Percentiles rank a stretch among this genome's conserved stretches.
These are phyloP conservation scores for Capronia coronata DNA, from an alignment of 2,329 filamentous ascomycete genomes.

Conservation along the genomic window DNA sequence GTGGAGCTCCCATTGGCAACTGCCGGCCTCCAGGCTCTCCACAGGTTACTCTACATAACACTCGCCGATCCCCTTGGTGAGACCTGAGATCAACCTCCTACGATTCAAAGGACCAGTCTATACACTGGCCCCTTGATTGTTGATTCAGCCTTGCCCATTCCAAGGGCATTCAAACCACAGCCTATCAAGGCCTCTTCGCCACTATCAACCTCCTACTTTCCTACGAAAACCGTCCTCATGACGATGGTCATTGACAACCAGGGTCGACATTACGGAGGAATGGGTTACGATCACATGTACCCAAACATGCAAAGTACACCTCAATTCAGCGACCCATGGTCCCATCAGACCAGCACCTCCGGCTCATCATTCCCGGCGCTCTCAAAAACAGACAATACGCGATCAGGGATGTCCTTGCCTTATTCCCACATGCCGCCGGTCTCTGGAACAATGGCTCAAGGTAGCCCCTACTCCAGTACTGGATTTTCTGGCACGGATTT, in stretches of 20 bases:
- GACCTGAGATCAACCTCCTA: slow-evolving; percentile 16
- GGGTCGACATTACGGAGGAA: slow-evolving; percentile 70
- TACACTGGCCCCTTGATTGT: slow-evolving; percentile 3
- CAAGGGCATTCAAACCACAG: too few relatives aligned
- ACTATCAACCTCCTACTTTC: neutral
- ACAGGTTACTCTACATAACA: slow-evolving; percentile 25
- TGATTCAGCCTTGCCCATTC: slow-evolving; percentile 2
- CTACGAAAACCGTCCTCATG: slow-evolving; percentile 48
- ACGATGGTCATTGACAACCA: slow-evolving; percentile 92
- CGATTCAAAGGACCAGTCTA: slow-evolving; percentile 13
- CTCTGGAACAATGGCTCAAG: slow-evolving; percentile 62
- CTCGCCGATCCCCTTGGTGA: slow-evolving; percentile 24
- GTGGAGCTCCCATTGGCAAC: slow-evolving; percentile 18
- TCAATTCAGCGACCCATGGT: slow-evolving; percentile 90
- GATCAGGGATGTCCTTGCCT: slow-evolving; percentile 61
- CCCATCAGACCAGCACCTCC: slow-evolving; percentile 50
- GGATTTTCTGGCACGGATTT: slow-evolving; percentile 58
- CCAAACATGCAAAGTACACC: slow-evolving; percentile 55
- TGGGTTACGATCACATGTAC: slow-evolving; percentile 71
- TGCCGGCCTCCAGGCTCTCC: slow-evolving; percentile 18
- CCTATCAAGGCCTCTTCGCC: neutral
- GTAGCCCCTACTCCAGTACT: slow-evolving; percentile 59
- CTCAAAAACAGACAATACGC: slow-evolving; percentile 52
- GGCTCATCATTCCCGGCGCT: slow-evolving; percentile 53
- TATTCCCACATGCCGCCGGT: slow-evolving; percentile 67